Base-by-base conservation (phyloP, 2,329 filamentous ascomycete species). In the Colletotrichum somersetense region DNA sequence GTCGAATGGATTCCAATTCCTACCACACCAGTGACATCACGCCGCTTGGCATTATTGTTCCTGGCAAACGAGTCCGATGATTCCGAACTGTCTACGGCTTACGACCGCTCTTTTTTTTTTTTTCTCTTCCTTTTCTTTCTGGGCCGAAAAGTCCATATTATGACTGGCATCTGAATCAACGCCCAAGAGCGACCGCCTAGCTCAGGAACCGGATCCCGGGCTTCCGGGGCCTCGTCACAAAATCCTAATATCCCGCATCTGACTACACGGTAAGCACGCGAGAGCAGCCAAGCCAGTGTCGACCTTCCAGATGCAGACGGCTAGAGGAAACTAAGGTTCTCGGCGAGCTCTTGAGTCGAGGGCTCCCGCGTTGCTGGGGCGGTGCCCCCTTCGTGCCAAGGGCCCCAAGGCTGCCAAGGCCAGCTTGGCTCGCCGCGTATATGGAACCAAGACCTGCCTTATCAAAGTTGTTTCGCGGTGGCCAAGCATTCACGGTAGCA, bases 361-460 rank as follows among this genome's bases (percentile, higher is more conserved):
- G 12, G 62, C 11, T n/a, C 5, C 48, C 57, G 52, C 63, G n/a
- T 35, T 10, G 42, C 40, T 63, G 18, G 46, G 33, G 35, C 23
- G 48, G n/a, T 12, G 46, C n/a, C 40, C 40, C 33, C 35, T 20
- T n/a, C 26, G 40, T 35, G 63, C 63, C 63, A 66, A 66, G 63
- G 10, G 40, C 26, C 52, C 63, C 63, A 66, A 66, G 63, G 10
- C 26, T n/a, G 63, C 63, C 63, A 66, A 66, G 63, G 63, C 48
- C 63, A 50, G 63, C 42, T 52, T 33, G 18, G 30, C 38, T n/a
- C 40, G 38, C 30, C 20, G 23, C n/a, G 52, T 48, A 66, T 48
- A 66, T 66, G 63, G 63, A 48, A 66, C 63, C 63, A 66, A 66
- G 63, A 33, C 16, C 52, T 38, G 63, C n/a, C 40, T 66, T 66